Evolutionary conservation across 306 rosid genomes (phyloP).

Genomic region (Luffa aegyptiaca): DNA sequence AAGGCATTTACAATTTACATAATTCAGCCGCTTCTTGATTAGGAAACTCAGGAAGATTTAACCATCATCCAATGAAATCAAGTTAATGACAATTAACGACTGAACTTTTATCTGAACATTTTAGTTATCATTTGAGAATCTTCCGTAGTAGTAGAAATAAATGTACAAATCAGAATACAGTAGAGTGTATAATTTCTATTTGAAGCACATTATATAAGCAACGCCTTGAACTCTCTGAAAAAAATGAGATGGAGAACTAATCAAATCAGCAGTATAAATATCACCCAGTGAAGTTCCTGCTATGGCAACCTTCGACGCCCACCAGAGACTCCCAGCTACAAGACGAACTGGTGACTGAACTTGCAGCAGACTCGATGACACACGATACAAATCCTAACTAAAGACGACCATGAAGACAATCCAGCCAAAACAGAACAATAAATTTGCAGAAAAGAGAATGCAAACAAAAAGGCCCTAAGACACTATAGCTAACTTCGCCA

Average conservation of each 20-base stretch:
- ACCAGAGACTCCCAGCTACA: not conserved
- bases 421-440: not conserved
- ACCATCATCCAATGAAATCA: not conserved
- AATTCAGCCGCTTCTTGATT: not conserved
- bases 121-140: not conserved
- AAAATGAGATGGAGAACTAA: not conserved
- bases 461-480: not conserved
- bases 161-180: not conserved
- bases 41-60: not conserved
- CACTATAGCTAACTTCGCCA: not conserved
- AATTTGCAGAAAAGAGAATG: not conserved
- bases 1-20: no score
- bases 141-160: no score
- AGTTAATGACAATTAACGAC: not conserved
- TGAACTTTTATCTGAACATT: not conserved
- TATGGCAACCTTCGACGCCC: not conserved
- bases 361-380: not conserved
- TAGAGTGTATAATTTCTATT: not conserved
- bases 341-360: not conserved
- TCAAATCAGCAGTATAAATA: not conserved
- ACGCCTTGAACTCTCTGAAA: not conserved
- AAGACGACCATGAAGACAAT: not conserved
- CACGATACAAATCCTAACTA: not conserved
- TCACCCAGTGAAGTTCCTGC: not conserved
- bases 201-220: no score